A percentile compares a stretch with the other conserved stretches of the same genome.
Conservation (phyloP, 2,329 filamentous ascomycete genomes). For the Fusarium hostae region DNA sequence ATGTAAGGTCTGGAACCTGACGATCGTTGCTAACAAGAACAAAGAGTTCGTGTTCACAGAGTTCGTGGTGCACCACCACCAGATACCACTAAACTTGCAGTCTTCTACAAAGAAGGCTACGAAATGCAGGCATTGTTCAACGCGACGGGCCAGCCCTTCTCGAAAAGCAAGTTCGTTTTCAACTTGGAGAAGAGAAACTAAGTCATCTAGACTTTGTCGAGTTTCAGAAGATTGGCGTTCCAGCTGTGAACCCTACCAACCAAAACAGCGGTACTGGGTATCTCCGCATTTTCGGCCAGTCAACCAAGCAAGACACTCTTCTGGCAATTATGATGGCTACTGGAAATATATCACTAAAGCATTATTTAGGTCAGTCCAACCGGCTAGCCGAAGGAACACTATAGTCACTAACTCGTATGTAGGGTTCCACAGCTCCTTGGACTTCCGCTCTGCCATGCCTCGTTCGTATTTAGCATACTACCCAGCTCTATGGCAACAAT, state of each 20-base stretch:
- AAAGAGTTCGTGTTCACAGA: neutral
- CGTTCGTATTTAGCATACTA: neutral
- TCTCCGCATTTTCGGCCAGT: neutral
- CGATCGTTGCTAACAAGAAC: neutral
- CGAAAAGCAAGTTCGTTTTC: neutral
- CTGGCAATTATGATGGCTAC: neutral
- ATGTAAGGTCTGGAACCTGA: neutral
- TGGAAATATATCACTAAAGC: neutral
- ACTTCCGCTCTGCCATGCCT: neutral
- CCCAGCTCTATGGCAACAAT: neutral
- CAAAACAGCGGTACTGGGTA: neutral
- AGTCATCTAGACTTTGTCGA: neutral
- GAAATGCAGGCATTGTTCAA: neutral
- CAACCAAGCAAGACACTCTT: neutral
- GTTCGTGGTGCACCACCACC: neutral
- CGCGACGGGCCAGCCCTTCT: neutral
- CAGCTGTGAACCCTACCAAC: neutral
- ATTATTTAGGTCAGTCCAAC: neutral
- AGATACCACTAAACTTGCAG: neutral
- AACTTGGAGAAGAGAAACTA: neutral
- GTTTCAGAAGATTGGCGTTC: neutral
- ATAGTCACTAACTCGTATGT: neutral
- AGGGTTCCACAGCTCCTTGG: neutral
- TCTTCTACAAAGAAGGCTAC: neutral
- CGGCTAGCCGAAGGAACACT: fast-evolving